Percentiles rank a stretch among this genome's conserved stretches.
phyloP scores from a whole-genome alignment of 108 stramenopile species.

The Skeletonema costatum region DNA sequence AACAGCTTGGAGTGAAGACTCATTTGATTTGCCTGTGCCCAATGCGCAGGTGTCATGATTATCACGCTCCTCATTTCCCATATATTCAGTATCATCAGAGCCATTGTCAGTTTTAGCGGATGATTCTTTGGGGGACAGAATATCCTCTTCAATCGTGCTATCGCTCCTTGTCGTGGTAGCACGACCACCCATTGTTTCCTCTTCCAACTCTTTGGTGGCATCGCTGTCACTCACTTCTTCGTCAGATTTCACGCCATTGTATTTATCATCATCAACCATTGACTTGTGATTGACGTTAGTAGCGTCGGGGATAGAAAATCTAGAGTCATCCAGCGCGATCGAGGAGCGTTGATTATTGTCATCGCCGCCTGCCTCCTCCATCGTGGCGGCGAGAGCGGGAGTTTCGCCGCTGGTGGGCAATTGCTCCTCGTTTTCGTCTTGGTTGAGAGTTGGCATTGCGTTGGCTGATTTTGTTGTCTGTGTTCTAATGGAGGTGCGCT shows the following conservation, averaged over 20 bases:
- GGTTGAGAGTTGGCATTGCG: background rate
- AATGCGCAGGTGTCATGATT: background rate
- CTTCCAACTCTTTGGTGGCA: background rate
- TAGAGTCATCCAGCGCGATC: background rate
- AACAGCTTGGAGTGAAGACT: background rate
- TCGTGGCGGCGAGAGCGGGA: background rate
- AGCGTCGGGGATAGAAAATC: background rate
- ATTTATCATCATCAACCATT: background rate
- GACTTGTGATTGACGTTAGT: background rate
- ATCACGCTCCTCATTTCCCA: background rate
- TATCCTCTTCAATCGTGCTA: background rate
- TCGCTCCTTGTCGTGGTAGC: background rate
- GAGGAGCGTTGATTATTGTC: background rate
- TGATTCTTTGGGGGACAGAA: background rate
- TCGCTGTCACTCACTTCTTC: background rate
- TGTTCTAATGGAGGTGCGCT: too few species aligned
- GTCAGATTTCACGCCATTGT: background rate
- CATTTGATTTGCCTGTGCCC: background rate
- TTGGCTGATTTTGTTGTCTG: background rate
- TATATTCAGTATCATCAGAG: background rate
- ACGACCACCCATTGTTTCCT: background rate
- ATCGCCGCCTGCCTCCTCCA: background rate
- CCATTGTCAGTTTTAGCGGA: background rate
- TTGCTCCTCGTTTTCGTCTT: background rate
- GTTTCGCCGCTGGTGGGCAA: background rate